Base-by-base conservation (phyloP, 192 early-diverging fungal species). In the Kappamyces sp. region DNA sequence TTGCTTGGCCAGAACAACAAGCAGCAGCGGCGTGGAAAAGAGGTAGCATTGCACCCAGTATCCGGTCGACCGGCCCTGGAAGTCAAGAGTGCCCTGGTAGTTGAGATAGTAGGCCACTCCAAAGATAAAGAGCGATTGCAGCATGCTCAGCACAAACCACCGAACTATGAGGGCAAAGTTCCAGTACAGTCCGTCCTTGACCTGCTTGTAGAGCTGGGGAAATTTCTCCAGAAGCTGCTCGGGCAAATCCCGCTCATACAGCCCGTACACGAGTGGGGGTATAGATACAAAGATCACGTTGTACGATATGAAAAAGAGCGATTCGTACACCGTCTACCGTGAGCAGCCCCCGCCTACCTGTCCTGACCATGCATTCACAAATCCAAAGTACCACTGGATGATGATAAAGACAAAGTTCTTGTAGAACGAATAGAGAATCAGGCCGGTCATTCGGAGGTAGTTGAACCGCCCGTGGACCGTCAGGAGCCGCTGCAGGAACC, bases 321-420 rank as follows among this genome's bases (percentile, higher is more conserved):
- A 72, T 62, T 82, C 80, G 51, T 77, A 79, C 30, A 73, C 60
- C 0, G 67, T 38, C 74, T 78, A 68, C 45, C 32, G 33, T 47
- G 5, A 38, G 47, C 29, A 22, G 22, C 22, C 22, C 22, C 42
- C 7, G 68, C 63, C 14, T 55, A 79, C 77, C 63, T 50, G 35
- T 32, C 77, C 80, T 51, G 57, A 65, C 80, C 80, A 80, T 5
- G 43, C 31, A 8, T 61, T 64, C 39, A 62, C 46, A 50, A 78
- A 83, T 5, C 80, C 75, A 58, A 74, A 80, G 45, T 62, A 66
- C 53, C 69, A 76, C 49, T 78, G 73, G 8, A 72, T 53, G 8
- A 63, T 74, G 46, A 80, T 78, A 40, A 77, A 66, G 9, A 71
- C 69, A 49, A 83, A 47, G 57, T 80, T 80, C 63, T 83, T 83